Evolutionary conservation across 1,284 basidiomycete species (phyloP).

Genomic region (Earliella scabrosa): DNA sequence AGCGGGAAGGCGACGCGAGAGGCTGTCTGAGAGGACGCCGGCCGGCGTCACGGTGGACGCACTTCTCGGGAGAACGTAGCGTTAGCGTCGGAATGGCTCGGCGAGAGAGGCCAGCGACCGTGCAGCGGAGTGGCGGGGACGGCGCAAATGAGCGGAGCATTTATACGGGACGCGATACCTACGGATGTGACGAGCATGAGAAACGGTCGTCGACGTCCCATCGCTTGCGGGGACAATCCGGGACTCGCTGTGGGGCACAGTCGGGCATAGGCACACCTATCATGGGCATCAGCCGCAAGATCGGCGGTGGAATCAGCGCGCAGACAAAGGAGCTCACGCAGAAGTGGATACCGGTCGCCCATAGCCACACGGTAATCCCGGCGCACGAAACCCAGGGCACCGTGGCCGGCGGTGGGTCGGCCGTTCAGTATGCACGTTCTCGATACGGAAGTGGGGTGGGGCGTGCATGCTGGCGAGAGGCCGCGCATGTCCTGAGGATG

Average conservation of each 20-base stretch:
- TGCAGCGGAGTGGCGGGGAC: neutral
- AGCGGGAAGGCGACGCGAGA: no score
- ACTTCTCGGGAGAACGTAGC: neutral
- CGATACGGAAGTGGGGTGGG: neutral
- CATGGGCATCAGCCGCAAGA: neutral
- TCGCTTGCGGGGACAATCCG: neutral
- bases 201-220: neutral
- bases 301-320: neutral
- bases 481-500: no score
- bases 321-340: no score
- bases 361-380: no score
- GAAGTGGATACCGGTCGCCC: no score
- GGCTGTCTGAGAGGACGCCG: no score
- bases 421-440: neutral
- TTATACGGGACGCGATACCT: conserved; percentile 3
- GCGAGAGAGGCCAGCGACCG: neutral
- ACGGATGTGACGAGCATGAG: conserved; percentile 3
- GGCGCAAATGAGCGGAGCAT: neutral
- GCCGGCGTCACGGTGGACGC: neutral
- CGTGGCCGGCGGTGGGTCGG: neutral
- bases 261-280: neutral
- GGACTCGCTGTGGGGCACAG: neutral
- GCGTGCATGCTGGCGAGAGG: no score
- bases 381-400: no score
- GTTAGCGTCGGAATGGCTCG: neutral